These are phyloP conservation scores for Stygiomarasmius scandens DNA, from an alignment of 1,284 basidiomycete species.

Conservation along the genomic window DNA sequence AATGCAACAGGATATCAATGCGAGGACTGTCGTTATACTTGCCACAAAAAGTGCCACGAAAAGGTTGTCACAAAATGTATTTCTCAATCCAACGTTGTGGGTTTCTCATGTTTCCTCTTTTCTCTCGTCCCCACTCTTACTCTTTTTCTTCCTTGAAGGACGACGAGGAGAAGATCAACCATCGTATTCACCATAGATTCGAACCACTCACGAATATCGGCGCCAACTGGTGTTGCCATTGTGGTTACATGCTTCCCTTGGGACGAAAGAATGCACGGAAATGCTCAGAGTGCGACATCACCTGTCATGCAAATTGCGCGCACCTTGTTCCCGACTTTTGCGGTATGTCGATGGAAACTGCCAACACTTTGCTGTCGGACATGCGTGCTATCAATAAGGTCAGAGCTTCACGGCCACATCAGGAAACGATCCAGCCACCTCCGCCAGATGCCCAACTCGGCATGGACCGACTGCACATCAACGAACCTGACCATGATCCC, in stretches of 20 bases:
- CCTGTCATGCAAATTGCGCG: slow-evolving; percentile 97
- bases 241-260: slow-evolving; percentile 96
- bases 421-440: slow-evolving; percentile 2
- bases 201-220: slow-evolving; percentile 97
- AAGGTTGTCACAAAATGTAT: slow-evolving; percentile 99
- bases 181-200: slow-evolving; percentile 98
- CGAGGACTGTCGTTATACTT: slow-evolving; percentile 98
- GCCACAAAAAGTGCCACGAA: slow-evolving; percentile 98
- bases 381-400: slow-evolving; percentile 80
- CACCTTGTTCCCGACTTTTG: slow-evolving; percentile 99
- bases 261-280: slow-evolving; percentile 96
- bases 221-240: slow-evolving; percentile 99
- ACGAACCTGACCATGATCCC: slow-evolving; percentile 36
- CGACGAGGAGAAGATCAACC: slow-evolving; percentile 99
- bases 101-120: slow-evolving; percentile 32
- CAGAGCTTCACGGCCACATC: slow-evolving; percentile 40
- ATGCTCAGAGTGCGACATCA: slow-evolving; percentile 95
- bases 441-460: slow-evolving; percentile 29
- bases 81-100: slow-evolving; percentile 90
- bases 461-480: slow-evolving; percentile 55
- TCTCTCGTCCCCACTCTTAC: background rate
- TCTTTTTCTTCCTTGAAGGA: slow-evolving; percentile 54
- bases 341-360: slow-evolving; percentile 99
- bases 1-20: slow-evolving; percentile 98
- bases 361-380: slow-evolving; percentile 90